phyloP scores from a whole-genome alignment of 148 eudicot species.

The Heliosperma pusillum region DNA sequence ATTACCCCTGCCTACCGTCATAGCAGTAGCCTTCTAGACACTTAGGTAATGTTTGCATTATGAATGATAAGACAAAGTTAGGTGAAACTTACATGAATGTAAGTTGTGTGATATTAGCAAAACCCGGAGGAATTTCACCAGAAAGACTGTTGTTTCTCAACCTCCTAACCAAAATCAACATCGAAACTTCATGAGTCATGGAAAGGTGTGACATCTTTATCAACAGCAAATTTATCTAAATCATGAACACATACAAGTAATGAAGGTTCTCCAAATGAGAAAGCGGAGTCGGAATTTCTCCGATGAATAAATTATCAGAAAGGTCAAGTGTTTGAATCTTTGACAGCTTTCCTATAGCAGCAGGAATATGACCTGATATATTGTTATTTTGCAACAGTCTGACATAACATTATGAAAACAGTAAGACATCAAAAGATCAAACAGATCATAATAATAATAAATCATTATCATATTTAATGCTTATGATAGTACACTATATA shows the following conservation, averaged over 20 bases:
- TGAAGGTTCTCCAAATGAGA: slow-evolving; percentile 56
- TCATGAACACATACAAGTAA: slow-evolving; percentile 60
- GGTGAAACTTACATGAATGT: slow-evolving; percentile 55
- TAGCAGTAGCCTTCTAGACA: too few relatives aligned
- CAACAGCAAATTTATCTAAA: background rate
- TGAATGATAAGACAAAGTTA: slow-evolving; percentile 8
- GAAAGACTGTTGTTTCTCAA: slow-evolving; percentile 81
- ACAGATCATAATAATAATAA: background rate
- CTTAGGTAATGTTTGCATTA: background rate
- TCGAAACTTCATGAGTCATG: background rate
- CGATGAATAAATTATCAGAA: slow-evolving; percentile 60
- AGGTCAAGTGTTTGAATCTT: slow-evolving; percentile 76
- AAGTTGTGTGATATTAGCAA: slow-evolving; percentile 82
- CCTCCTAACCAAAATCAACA: slow-evolving; percentile 52
- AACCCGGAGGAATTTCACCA: slow-evolving; percentile 64
- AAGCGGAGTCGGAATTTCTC: slow-evolving; percentile 64
- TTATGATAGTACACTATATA: slow-evolving; percentile 7
- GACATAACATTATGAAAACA: slow-evolving; percentile 21
- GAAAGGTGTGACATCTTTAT: background rate
- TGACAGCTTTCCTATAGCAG: slow-evolving; percentile 64
- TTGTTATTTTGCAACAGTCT: slow-evolving; percentile 83
- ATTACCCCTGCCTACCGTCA: too few relatives aligned
- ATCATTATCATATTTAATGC: slow-evolving; percentile 29
- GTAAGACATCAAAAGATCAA: background rate
- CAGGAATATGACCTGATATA: slow-evolving; percentile 72